A percentile compares a stretch with the other conserved stretches of the same genome.
Evolutionary conservation across 192 early-diverging fungal species (phyloP).

Genomic region (Coemansia sp.): DNA sequence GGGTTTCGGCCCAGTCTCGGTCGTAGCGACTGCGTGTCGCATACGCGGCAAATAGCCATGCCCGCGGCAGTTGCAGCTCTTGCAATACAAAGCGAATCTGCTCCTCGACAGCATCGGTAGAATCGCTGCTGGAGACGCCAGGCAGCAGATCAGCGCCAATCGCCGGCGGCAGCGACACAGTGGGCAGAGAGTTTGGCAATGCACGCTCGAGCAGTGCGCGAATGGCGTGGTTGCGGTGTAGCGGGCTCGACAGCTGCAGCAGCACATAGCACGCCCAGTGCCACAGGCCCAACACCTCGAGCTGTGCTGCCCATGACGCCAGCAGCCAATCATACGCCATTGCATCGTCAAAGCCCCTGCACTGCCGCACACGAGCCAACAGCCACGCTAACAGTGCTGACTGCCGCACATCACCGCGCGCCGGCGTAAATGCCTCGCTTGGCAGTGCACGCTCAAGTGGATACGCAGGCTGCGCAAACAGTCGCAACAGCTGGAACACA

Average conservation of each 20-base stretch:
- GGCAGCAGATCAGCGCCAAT: conserved; percentile 11
- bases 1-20: conserved; percentile 31
- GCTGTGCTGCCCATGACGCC: conserved; percentile 62
- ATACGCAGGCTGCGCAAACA: conserved; percentile 55
- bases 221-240: conserved; percentile 53
- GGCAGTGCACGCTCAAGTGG: conserved; percentile 61
- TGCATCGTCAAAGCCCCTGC: conserved; percentile 55
- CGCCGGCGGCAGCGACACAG: conserved; percentile 4
- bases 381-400: conserved; percentile 66
- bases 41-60: conserved; percentile 56
- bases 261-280: conserved; percentile 81
- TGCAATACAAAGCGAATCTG: conserved; percentile 60
- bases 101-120: conserved; percentile 7
- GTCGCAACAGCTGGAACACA: conserved; percentile 72
- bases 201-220: conserved; percentile 35
- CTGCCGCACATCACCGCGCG: conserved; percentile 66
- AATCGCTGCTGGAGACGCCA: background rate
- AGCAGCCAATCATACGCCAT: conserved; percentile 57
- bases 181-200: conserved; percentile 22
- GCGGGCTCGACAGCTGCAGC: conserved; percentile 59
- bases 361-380: conserved; percentile 42
- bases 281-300: conserved; percentile 78
- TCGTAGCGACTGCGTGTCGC: conserved; percentile 57
- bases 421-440: conserved; percentile 59
- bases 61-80: conserved; percentile 59